These are phyloP conservation scores for Plasmodium chabaudi DNA, from an alignment of 169 alveolate genomes.

Conservation along the genomic window DNA sequence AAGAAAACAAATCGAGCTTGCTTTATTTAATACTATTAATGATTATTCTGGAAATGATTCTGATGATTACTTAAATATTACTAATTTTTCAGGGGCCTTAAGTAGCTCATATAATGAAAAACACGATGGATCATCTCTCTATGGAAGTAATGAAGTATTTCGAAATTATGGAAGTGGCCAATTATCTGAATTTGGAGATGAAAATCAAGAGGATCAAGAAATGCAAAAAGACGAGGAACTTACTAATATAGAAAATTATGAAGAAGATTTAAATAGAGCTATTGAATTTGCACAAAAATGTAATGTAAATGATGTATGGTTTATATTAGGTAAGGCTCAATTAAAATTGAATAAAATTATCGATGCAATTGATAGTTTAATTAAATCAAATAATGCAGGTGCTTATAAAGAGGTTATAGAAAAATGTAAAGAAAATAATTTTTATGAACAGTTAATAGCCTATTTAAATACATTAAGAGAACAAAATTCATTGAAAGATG, in stretches of 20 bases:
- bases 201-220: neutral
- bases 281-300: constrained; percentile 88
- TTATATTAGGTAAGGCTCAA: constrained; percentile 96
- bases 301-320: constrained; percentile 93
- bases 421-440: constrained; percentile 77
- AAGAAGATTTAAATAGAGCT: constrained; percentile 89
- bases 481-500: constrained; percentile 74
- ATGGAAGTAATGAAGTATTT: neutral
- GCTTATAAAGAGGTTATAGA: constrained; percentile 75
- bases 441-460: constrained; percentile 80
- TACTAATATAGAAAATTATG: constrained; percentile 35
- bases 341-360: constrained; percentile 88
- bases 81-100: constrained; percentile 3
- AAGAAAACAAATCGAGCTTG: neutral
- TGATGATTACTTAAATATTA: constrained; percentile 11
- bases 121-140: neutral
- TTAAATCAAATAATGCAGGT: constrained; percentile 78
- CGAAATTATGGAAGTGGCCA: neutral
- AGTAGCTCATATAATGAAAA: constrained; percentile 10
- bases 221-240: neutral
- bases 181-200: neutral
- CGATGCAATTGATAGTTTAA: constrained; percentile 96
- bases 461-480: constrained; percentile 79
- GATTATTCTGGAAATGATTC: constrained; percentile 1
- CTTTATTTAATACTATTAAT: constrained; percentile 11